These are phyloP conservation scores for Thielaviopsis euricoi DNA, from an alignment of 2,329 filamentous ascomycete species.

Conservation along the genomic window DNA sequence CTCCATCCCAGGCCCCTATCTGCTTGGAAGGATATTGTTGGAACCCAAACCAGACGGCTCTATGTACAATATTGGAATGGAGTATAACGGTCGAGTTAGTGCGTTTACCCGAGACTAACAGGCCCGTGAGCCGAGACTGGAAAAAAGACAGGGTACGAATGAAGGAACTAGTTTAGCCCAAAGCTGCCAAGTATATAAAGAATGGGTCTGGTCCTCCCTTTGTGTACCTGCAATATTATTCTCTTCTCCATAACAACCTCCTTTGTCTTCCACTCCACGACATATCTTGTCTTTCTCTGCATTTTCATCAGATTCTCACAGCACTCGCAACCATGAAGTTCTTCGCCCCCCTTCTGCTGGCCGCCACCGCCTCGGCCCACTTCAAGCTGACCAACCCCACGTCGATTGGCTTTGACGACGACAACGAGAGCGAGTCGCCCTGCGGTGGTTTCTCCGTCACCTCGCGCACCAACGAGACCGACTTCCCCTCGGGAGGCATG, in stretches of 20 bases:
- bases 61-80: too few species aligned
- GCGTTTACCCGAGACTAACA: background rate
- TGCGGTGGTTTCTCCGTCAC: slow-evolving; percentile 11
- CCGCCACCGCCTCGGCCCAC: slow-evolving; percentile 9
- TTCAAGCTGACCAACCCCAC: slow-evolving; percentile 10
- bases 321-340: slow-evolving; percentile 7
- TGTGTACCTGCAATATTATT: background rate
- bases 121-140: background rate
- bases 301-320: background rate
- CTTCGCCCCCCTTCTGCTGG: slow-evolving; percentile 7
- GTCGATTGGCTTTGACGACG: slow-evolving; percentile 11
- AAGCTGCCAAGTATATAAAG: background rate
- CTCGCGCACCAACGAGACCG: slow-evolving; percentile 7
- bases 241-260: background rate
- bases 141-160: background rate
- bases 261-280: background rate
- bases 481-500: slow-evolving; percentile 9
- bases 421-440: slow-evolving; percentile 8
- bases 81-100: too few species aligned
- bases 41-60: too few species aligned
- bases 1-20: too few species aligned
- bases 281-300: background rate
- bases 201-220: background rate
- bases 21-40: too few species aligned
- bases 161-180: background rate